These are phyloP conservation scores for Achlya hypogyna DNA, from an alignment of 352 stramenopile genomes.

Conservation along the genomic window DNA sequence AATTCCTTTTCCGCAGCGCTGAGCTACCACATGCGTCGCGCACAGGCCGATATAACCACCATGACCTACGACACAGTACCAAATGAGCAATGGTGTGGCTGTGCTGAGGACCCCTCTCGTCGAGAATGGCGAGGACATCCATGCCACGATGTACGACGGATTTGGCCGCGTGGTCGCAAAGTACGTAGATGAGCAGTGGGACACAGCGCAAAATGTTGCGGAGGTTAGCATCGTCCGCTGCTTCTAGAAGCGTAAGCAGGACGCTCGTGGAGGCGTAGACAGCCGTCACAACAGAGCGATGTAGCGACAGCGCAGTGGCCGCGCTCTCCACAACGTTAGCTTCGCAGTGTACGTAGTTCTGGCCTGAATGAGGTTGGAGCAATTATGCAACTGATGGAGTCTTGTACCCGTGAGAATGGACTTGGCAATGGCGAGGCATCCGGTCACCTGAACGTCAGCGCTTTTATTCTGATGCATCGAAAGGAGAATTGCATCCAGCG, in stretches of 20 bases:
- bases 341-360: background rate
- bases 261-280: background rate
- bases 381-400: background rate
- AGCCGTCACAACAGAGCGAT: background rate
- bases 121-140: background rate
- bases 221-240: background rate
- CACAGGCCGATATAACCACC: background rate
- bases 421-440: background rate
- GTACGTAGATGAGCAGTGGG: background rate
- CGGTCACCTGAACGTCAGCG: background rate
- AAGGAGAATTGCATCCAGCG: background rate
- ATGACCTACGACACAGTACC: background rate
- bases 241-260: background rate
- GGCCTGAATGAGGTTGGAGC: background rate
- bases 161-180: background rate
- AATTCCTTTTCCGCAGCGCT: too few species aligned
- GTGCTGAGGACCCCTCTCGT: background rate
- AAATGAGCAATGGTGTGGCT: background rate
- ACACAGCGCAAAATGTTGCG: background rate
- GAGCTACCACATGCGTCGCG: too few species aligned
- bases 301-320: background rate
- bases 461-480: conserved; percentile 6
- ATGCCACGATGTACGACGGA: background rate
- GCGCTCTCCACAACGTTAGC: background rate
- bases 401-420: background rate